Evolutionary conservation across 148 eudicot species (phyloP).

Genomic region (Fagopyrum esculentum): DNA sequence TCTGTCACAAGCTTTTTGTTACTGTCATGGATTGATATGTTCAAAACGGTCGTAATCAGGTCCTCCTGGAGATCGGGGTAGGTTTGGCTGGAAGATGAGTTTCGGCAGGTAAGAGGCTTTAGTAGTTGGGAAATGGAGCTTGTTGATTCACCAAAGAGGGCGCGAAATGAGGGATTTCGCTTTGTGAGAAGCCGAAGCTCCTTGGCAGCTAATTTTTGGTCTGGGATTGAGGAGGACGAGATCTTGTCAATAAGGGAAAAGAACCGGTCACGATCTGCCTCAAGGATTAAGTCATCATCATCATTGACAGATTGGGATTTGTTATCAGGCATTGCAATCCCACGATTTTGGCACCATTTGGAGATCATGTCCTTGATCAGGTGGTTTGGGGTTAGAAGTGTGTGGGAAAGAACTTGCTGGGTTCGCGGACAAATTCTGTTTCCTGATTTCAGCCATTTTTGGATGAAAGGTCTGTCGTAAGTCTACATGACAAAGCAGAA

Average conservation of each 20-base stretch:
- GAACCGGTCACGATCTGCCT: conserved; percentile 57
- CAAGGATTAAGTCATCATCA: conserved; percentile 28
- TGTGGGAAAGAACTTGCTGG: conserved; percentile 86
- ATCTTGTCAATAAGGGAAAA: conserved; percentile 46
- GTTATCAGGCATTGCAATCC: conserved; percentile 38
- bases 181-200: conserved; percentile 68
- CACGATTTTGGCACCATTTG: conserved; percentile 61
- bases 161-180: conserved; percentile 68
- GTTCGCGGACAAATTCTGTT: conserved; percentile 76
- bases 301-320: conserved; percentile 25
- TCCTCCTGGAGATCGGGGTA: conserved; percentile 69
- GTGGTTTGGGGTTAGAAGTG: conserved; percentile 66
- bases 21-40: conserved; percentile 82
- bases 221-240: conserved; percentile 50
- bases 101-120: conserved; percentile 32
- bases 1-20: conserved; percentile 89
- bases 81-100: not conserved
- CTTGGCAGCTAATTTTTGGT: conserved; percentile 86
- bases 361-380: conserved; percentile 60
- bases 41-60: conserved; percentile 70
- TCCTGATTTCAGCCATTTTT: conserved; percentile 86
- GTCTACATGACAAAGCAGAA: conserved; percentile 42
- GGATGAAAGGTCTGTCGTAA: conserved; percentile 72
- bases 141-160: conserved; percentile 63
- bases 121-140: conserved; percentile 53